Conservation (phyloP, 169 alveolate genomes). For the Perkinsus chesapeaki region DNA sequence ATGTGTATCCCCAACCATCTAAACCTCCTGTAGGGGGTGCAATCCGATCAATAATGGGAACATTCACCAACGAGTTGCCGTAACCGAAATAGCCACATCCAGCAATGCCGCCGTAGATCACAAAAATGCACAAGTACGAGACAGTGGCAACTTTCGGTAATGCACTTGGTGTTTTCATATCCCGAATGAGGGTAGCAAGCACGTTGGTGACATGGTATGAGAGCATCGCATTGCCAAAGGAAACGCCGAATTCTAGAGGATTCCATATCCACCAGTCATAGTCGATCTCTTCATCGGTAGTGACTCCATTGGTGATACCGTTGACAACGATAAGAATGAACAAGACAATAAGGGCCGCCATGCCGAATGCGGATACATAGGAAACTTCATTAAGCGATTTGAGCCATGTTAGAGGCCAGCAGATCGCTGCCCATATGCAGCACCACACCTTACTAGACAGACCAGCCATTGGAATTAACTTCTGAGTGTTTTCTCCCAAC, state of each 20-base stretch:
- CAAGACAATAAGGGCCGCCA: not conserved
- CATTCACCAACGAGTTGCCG: not conserved
- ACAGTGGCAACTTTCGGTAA: not conserved
- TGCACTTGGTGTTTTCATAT: not conserved
- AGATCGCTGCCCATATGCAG: not conserved
- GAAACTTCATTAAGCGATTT: not conserved
- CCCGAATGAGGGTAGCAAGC: not conserved
- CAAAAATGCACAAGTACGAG: not conserved
- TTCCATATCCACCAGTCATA: not conserved
- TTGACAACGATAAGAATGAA: not conserved
- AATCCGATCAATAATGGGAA: not conserved
- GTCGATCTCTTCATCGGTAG: not conserved
- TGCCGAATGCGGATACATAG: not conserved
- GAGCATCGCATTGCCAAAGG: not conserved
- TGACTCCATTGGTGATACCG: not conserved
- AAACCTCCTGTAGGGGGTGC: not conserved
- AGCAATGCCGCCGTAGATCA: not conserved
- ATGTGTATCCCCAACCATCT: not conserved
- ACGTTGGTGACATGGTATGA: not conserved
- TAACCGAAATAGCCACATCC: not conserved
- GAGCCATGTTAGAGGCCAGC: not conserved
- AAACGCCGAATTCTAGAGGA: not conserved
- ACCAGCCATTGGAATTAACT: not conserved
- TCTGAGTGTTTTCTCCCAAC: not conserved
- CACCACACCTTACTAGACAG: not conserved